Percentiles rank a stretch among this genome's conserved stretches.
Evolutionary conservation across 1,284 basidiomycete genomes (phyloP).

Genomic region (Marasmius tenuissimus): DNA sequence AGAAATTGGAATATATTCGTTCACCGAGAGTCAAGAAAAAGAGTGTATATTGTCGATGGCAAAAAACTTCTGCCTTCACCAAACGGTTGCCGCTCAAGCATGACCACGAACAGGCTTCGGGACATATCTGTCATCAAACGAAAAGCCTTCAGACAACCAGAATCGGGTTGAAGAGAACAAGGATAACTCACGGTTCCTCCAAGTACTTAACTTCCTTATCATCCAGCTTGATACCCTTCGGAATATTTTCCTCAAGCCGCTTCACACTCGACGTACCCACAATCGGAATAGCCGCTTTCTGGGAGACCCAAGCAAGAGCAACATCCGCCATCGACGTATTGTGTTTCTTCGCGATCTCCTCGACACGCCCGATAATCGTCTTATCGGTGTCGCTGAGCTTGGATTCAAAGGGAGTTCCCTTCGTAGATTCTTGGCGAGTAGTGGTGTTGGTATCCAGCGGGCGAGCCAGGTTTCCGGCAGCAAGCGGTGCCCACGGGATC

Average conservation of each 20-base stretch:
- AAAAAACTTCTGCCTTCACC: no score
- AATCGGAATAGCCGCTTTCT: constrained; percentile 17
- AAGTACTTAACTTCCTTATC: constrained; percentile 26
- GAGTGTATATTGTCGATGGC: no score
- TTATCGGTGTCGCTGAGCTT: constrained; percentile 2
- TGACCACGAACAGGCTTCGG: not conserved
- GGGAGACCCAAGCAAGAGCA: constrained; percentile 13
- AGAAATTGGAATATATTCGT: no score
- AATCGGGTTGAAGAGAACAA: not conserved
- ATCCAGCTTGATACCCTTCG: constrained; percentile 20
- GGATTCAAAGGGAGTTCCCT: not conserved
- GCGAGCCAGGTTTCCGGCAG: constrained; percentile 15
- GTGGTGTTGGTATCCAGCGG: constrained; percentile 31
- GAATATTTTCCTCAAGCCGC: constrained; percentile 22
- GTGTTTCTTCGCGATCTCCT: not conserved
- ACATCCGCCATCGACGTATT: constrained; percentile 8
- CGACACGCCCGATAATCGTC: constrained; percentile 7
- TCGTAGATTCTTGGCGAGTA: constrained; percentile 1
- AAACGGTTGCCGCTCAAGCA: not conserved
- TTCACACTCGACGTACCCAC: constrained; percentile 23
- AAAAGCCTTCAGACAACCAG: not conserved
- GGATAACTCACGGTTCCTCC: constrained; percentile 24
- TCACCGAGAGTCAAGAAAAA: no score
- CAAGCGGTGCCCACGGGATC: constrained; percentile 20
- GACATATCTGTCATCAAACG: not conserved